These are phyloP conservation scores for Populus euphratica DNA, from an alignment of 345 rosid genomes.

Conservation along the genomic window DNA sequence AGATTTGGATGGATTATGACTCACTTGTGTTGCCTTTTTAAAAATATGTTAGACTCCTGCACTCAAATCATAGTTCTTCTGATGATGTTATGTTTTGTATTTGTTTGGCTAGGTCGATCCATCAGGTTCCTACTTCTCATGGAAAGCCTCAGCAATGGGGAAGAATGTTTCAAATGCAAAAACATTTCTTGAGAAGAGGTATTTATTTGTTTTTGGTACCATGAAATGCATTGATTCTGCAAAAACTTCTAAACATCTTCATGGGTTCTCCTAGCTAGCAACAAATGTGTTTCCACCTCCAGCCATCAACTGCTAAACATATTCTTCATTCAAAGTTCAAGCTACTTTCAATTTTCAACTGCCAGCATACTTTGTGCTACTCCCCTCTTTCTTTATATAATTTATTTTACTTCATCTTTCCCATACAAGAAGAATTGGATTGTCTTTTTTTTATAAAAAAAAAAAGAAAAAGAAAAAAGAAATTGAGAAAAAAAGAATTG, in stretches of 20 bases:
- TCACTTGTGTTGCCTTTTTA: neutral
- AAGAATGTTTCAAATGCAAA: slow-evolving; percentile 94
- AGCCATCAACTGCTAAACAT: neutral
- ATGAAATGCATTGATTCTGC: neutral
- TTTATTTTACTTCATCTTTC: neutral
- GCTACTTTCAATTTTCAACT: neutral
- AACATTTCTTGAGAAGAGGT: slow-evolving; percentile 95
- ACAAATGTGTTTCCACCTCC: neutral
- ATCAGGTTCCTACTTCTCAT: slow-evolving; percentile 95
- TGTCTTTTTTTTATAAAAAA: too few relatives aligned
- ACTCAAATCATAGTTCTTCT: neutral
- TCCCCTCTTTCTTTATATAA: neutral
- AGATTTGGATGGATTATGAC: neutral
- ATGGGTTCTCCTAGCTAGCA: neutral
- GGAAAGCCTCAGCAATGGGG: slow-evolving; percentile 99
- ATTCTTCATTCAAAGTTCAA: neutral
- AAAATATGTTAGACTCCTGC: neutral
- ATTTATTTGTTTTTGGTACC: slow-evolving; percentile 1
- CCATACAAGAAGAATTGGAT: neutral
- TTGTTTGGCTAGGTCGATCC: slow-evolving; percentile 67
- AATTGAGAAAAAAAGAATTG: neutral
- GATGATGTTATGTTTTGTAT: neutral
- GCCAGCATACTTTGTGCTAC: neutral
- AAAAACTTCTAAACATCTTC: neutral
- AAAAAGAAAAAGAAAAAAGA: too few relatives aligned